Conservation (phyloP, 176 grass and related monocot species). For the Aegilops tauschii region DNA sequence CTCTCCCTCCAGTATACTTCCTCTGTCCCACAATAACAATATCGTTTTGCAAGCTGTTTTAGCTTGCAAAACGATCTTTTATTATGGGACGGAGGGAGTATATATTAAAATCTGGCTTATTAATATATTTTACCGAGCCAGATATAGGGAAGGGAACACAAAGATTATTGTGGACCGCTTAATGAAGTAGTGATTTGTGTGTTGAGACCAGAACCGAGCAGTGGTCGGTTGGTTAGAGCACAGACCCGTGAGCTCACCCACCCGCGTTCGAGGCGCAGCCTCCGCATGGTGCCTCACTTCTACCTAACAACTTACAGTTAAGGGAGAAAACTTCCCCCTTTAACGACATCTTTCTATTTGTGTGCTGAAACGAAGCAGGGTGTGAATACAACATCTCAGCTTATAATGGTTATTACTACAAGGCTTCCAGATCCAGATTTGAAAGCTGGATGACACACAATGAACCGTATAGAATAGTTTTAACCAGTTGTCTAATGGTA, state of each 20-base stretch:
- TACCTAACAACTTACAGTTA: background rate
- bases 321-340: background rate
- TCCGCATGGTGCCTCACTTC: too few relatives aligned
- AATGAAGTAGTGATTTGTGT: background rate
- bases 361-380: background rate
- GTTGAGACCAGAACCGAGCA: background rate
- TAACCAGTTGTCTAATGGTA: background rate
- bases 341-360: too few relatives aligned
- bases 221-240: background rate
- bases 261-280: too few relatives aligned
- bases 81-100: too few relatives aligned
- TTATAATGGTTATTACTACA: background rate
- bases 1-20: background rate
- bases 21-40: too few relatives aligned
- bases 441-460: background rate
- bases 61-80: too few relatives aligned
- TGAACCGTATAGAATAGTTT: conserved; percentile 12
- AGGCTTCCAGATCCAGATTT: background rate
- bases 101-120: background rate
- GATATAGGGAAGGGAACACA: background rate
- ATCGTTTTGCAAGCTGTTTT: too few relatives aligned
- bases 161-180: background rate
- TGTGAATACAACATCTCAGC: background rate
- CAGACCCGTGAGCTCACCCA: background rate
- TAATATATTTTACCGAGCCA: background rate